Conservation (phyloP, 225 moss, liverwort and hornwort genomes). For the Polytrichum formosum region DNA sequence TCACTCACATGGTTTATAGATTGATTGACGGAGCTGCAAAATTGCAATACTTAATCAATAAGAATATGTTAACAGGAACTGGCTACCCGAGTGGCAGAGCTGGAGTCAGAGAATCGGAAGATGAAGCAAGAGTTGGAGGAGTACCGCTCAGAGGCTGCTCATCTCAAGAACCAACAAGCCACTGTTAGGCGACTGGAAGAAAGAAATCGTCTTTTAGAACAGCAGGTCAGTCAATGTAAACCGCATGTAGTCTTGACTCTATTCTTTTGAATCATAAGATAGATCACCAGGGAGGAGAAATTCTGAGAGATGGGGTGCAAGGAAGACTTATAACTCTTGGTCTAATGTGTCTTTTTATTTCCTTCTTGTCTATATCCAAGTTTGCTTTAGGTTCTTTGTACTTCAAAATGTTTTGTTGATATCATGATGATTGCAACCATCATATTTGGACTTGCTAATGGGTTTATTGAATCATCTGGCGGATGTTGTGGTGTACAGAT, state of each 20-base stretch:
- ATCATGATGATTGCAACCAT: too few species aligned
- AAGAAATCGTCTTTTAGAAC: conserved; percentile 90
- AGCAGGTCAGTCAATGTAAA: conserved; percentile 52
- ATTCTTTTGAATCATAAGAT: too few species aligned
- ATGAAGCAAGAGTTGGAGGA: conserved; percentile 93
- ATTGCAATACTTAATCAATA: neutral
- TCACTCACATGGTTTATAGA: too few species aligned
- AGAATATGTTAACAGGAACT: conserved; percentile 47
- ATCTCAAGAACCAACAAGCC: conserved; percentile 94
- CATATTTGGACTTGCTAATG: too few species aligned
- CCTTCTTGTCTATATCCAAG: too few species aligned
- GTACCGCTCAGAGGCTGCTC: conserved; percentile 79
- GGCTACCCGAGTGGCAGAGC: conserved; percentile 61
- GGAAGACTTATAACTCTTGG: neutral
- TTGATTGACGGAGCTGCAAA: neutral
- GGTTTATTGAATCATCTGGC: neutral
- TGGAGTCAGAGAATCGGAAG: conserved; percentile 83
- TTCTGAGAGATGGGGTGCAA: too few species aligned
- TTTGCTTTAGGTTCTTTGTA: too few species aligned
- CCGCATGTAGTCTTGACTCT: too few species aligned
- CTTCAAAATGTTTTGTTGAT: too few species aligned
- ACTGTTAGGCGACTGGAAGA: conserved; percentile 92
- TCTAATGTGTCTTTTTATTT: too few species aligned
- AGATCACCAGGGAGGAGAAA: too few species aligned
- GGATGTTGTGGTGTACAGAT: conserved; percentile 39